phyloP scores from a whole-genome alignment of 345 rosid species.

The Eucalyptus cloeziana region DNA sequence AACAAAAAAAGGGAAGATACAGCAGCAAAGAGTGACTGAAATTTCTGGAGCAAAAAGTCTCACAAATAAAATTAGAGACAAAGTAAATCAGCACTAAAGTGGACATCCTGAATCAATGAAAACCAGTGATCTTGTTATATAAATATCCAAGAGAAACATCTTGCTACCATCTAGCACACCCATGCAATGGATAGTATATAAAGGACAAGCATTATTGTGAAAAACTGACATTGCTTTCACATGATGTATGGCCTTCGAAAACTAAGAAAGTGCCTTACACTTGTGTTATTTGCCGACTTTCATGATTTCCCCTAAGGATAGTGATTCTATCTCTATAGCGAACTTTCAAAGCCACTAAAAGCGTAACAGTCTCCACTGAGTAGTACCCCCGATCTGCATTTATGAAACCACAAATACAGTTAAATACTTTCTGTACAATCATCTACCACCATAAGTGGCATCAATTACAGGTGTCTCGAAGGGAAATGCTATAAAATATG shows the following conservation, averaged over 20 bases:
- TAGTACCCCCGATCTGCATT: slow-evolving; percentile 98
- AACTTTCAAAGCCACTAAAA: slow-evolving; percentile 90
- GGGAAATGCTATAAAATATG: neutral
- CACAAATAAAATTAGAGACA: neutral
- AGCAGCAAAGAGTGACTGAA: neutral
- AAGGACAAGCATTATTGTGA: neutral
- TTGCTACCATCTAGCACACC: neutral
- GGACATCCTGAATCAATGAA: neutral
- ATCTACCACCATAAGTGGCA: neutral
- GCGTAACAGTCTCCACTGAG: slow-evolving; percentile 92
- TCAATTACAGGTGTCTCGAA: neutral
- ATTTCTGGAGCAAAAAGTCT: neutral
- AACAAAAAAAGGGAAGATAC: neutral
- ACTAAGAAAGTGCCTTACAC: slow-evolving; percentile 48
- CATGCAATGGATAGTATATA: neutral
- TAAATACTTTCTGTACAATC: neutral
- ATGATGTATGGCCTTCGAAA: neutral
- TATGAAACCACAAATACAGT: neutral
- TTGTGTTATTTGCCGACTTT: slow-evolving; percentile 98
- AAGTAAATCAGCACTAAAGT: neutral
- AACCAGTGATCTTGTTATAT: neutral
- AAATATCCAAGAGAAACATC: neutral
- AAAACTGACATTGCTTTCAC: neutral
- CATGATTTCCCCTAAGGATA: slow-evolving; percentile 91
- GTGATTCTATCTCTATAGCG: slow-evolving; percentile 94